Evolutionary conservation across 2,329 filamentous ascomycete genomes (phyloP).

Genomic region (Akanthomyces muscarius): DNA sequence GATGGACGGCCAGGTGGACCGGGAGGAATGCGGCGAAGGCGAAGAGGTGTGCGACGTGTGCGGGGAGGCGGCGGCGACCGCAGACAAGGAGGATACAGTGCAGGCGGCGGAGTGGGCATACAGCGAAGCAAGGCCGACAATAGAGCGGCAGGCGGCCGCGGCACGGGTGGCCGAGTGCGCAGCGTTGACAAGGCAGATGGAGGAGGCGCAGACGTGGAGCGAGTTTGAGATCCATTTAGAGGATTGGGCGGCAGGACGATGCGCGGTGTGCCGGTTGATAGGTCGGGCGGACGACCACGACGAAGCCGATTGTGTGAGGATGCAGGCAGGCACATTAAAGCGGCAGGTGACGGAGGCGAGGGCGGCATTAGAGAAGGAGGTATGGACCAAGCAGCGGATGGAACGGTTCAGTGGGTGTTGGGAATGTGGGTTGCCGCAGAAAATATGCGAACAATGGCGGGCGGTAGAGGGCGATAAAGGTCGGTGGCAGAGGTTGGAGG

Average conservation of each 20-base stretch:
- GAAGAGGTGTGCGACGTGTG: constrained; percentile 17
- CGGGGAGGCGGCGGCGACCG: neutral
- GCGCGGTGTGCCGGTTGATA: neutral
- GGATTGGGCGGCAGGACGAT: neutral
- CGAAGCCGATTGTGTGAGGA: neutral
- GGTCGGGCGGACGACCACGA: neutral
- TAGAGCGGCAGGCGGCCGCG: neutral
- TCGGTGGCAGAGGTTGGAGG: neutral
- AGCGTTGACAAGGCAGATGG: neutral
- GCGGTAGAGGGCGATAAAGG: neutral
- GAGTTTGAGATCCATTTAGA: neutral
- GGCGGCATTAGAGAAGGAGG: neutral
- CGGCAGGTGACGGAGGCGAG: neutral
- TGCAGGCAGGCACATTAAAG: neutral
- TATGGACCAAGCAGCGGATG: neutral
- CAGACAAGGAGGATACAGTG: neutral
- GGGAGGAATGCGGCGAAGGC: neutral
- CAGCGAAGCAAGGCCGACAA: neutral
- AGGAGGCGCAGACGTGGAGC: neutral
- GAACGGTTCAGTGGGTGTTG: neutral
- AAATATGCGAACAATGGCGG: constrained; percentile 2
- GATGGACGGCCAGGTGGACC: constrained; percentile 9
- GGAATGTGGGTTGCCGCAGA: constrained; percentile 1
- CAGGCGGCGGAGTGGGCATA: neutral
- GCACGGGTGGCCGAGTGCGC: neutral